These are phyloP conservation scores for Candida albicans DNA, from an alignment of 1,139 yeast species.

Conservation along the genomic window DNA sequence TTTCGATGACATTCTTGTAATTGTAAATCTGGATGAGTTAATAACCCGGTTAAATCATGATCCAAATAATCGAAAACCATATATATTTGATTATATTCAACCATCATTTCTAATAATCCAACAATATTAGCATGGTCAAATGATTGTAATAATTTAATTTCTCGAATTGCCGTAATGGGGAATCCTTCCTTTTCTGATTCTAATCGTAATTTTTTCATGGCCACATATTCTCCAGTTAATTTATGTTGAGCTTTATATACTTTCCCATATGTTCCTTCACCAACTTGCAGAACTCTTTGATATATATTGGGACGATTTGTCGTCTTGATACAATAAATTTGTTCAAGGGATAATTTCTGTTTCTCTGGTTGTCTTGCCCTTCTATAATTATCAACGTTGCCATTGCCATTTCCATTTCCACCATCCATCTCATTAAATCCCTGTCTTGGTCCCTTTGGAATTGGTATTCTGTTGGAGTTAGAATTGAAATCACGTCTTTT, in stretches of 20 bases:
- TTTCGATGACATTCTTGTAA: slow-evolving; percentile 72
- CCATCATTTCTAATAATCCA: slow-evolving; percentile 85
- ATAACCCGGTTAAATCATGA: slow-evolving; percentile 86
- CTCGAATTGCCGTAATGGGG: slow-evolving; percentile 94
- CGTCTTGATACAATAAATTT: slow-evolving; percentile 37
- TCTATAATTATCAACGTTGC: neutral
- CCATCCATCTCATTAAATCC: neutral
- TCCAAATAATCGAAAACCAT: slow-evolving; percentile 95
- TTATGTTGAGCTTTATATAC: slow-evolving; percentile 60
- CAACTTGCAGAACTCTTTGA: slow-evolving; percentile 46
- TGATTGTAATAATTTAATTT: slow-evolving; percentile 83
- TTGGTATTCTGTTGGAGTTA: neutral
- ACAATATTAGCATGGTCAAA: slow-evolving; percentile 82
- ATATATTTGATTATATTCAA: slow-evolving; percentile 72
- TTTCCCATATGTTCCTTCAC: slow-evolving; percentile 53
- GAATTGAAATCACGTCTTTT: slow-evolving; percentile 14
- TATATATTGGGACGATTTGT: slow-evolving; percentile 30
- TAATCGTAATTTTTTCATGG: slow-evolving; percentile 77
- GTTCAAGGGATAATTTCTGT: slow-evolving; percentile 8
- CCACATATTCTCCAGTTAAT: slow-evolving; percentile 72
- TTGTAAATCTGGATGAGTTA: slow-evolving; percentile 70
- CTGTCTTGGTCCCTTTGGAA: slow-evolving; percentile 20
- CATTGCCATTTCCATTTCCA: too few relatives aligned
- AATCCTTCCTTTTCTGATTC: slow-evolving; percentile 92
- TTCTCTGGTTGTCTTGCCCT: neutral